Conservation (phyloP, 2,329 filamentous ascomycete genomes). For the Colletotrichum incanum region DNA sequence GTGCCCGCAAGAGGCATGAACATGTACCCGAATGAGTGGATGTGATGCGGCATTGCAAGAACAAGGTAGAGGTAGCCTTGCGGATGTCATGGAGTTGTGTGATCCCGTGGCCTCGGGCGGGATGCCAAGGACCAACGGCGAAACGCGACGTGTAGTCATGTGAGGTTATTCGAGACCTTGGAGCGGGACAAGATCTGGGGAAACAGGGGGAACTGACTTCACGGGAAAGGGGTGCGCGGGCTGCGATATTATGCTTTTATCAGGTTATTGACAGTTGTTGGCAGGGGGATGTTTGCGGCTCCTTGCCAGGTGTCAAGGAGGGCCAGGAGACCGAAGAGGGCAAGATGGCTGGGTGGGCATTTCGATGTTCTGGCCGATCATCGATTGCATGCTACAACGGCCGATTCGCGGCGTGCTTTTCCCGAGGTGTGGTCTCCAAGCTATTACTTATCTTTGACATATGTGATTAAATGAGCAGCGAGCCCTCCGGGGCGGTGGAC, state of each 20-base stretch:
- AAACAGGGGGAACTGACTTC: not conserved
- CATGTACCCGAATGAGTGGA: not conserved
- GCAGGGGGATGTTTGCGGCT: slow-evolving; percentile 6
- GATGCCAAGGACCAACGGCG: slow-evolving; percentile 29
- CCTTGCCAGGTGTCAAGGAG: not conserved
- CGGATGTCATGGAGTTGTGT: slow-evolving; percentile 21
- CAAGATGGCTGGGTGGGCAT: not conserved
- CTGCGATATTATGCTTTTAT: not conserved
- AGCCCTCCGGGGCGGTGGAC: not conserved
- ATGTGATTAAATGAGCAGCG: not conserved
- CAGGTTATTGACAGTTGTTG: slow-evolving; percentile 10
- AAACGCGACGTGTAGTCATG: slow-evolving; percentile 36
- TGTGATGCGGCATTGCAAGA: not conserved
- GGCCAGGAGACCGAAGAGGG: not conserved
- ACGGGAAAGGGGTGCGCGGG: not conserved
- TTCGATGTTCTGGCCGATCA: slow-evolving; percentile 32
- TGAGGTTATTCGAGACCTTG: slow-evolving; percentile 30
- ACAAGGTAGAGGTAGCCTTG: slow-evolving; percentile 25
- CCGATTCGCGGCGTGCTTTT: slow-evolving; percentile 20
- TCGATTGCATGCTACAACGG: slow-evolving; percentile 27
- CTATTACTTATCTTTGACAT: slow-evolving; percentile 6
- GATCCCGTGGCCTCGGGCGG: not conserved
- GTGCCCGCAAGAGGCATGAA: not conserved
- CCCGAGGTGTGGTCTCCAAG: not conserved
- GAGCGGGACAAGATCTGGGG: not conserved